phyloP scores from a whole-genome alignment of 495 filamentous ascomycete species.

The Lasiosphaeriaceae sp. region DNA sequence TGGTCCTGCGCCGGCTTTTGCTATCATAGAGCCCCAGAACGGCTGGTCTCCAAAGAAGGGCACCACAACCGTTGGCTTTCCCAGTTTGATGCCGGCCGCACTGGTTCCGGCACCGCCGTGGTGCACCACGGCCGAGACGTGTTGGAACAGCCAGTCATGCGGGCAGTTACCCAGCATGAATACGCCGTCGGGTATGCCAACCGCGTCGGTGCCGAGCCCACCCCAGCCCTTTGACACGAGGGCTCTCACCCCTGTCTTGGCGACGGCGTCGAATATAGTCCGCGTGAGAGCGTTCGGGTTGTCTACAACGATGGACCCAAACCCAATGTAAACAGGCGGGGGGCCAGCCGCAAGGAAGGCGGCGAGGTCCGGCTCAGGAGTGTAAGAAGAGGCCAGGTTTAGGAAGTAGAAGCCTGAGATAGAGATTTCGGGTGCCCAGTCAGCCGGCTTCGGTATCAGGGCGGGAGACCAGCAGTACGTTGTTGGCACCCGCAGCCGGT shows the following conservation, averaged over 20 bases:
- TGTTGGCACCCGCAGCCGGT: constrained; percentile 57
- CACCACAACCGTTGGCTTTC: constrained; percentile 69
- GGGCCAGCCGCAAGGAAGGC: constrained; percentile 56
- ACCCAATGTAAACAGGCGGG: constrained; percentile 75
- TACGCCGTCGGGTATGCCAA: constrained; percentile 60
- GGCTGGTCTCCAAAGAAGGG: constrained; percentile 86
- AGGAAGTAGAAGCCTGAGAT: constrained; percentile 65
- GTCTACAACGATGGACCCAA: constrained; percentile 78
- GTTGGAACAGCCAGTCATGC: constrained; percentile 79
- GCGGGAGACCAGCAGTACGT: constrained; percentile 67
- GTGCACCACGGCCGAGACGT: constrained; percentile 72
- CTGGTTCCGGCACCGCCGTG: constrained; percentile 83
- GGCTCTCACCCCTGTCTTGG: constrained; percentile 62
- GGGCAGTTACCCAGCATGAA: constrained; percentile 76
- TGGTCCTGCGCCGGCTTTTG: constrained; percentile 67
- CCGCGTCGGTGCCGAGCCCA: constrained; percentile 59
- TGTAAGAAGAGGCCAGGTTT: constrained; percentile 56
- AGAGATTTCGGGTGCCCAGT: constrained; percentile 61
- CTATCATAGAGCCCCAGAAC: constrained; percentile 79
- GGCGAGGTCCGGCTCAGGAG: constrained; percentile 50
- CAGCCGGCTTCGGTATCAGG: constrained; percentile 60
- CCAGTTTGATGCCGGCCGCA: constrained; percentile 65
- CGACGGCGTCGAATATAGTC: constrained; percentile 65
- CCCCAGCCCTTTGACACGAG: constrained; percentile 82
- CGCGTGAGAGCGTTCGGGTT: constrained; percentile 64